These are phyloP conservation scores for Talaromyces marneffei DNA, from an alignment of 2,329 filamentous ascomycete species.

Conservation along the genomic window DNA sequence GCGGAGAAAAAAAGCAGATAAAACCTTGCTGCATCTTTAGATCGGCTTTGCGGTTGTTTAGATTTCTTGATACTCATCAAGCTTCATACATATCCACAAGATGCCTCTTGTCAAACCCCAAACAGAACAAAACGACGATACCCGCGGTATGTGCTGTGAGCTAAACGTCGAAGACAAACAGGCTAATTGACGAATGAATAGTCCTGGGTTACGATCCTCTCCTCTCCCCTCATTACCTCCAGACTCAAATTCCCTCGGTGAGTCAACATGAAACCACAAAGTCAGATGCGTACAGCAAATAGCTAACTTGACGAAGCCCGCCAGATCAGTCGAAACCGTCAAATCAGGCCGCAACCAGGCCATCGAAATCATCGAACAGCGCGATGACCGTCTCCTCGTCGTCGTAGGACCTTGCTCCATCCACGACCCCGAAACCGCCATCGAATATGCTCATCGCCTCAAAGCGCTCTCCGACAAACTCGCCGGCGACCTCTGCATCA, in stretches of 20 bases:
- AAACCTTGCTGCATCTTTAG: background rate
- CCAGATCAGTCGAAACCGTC: slow-evolving; percentile 37
- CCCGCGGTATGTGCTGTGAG: slow-evolving; percentile 32
- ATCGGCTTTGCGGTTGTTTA: background rate
- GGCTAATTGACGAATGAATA: background rate
- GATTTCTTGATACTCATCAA: background rate
- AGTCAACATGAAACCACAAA: slow-evolving; percentile 40
- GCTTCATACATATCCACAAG: slow-evolving; percentile 13
- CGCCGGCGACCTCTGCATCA: slow-evolving; percentile 74
- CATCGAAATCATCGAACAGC: slow-evolving; percentile 66
- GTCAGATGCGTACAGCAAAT: slow-evolving; percentile 42
- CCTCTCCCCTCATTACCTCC: slow-evolving; percentile 80
- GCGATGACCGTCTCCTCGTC: slow-evolving; percentile 82
- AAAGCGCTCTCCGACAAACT: slow-evolving; percentile 74
- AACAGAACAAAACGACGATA: slow-evolving; percentile 41
- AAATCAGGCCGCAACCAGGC: slow-evolving; percentile 48
- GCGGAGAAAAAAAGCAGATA: background rate
- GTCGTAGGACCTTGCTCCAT: slow-evolving; percentile 95
- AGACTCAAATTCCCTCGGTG: slow-evolving; percentile 70
- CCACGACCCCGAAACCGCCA: slow-evolving; percentile 80
- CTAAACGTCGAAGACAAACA: too few relatives aligned
- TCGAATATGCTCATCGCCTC: slow-evolving; percentile 80
- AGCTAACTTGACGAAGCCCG: slow-evolving; percentile 26
- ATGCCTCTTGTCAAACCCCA: slow-evolving; percentile 39
- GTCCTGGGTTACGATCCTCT: slow-evolving; percentile 92